Percentiles rank a stretch among this genome's conserved stretches.
These are phyloP conservation scores for Cucumis cinereus DNA, from an alignment of 306 rosid species.

Conservation along the genomic window DNA sequence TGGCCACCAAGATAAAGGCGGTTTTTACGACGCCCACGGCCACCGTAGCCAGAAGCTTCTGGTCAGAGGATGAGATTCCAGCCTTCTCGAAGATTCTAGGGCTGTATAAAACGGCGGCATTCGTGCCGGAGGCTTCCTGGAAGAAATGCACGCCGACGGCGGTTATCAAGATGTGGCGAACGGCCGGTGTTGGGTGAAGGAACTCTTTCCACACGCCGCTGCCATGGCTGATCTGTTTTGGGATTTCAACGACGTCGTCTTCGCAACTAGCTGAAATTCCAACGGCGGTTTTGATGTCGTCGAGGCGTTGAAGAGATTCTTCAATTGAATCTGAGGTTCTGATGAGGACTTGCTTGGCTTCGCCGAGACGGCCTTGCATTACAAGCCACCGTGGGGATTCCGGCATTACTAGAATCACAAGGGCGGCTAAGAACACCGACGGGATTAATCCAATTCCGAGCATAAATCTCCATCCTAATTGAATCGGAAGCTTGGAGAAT, in stretches of 20 bases:
- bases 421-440: conserved; percentile 23
- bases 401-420: conserved; percentile 52
- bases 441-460: conserved; percentile 35
- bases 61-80: conserved; percentile 20
- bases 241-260: conserved; percentile 42
- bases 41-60: conserved; percentile 40
- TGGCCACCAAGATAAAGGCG: conserved; percentile 41
- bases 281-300: conserved; percentile 55
- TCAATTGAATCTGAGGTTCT: conserved; percentile 51
- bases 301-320: conserved; percentile 38
- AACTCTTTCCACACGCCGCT: conserved; percentile 64
- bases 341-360: conserved; percentile 42
- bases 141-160: conserved; percentile 58
- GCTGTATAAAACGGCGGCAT: conserved; percentile 63
- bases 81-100: conserved; percentile 58
- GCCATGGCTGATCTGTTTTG: conserved; percentile 17
- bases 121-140: conserved; percentile 56
- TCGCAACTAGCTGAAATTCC: conserved; percentile 48
- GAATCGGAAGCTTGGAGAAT: background rate
- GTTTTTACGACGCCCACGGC: conserved; percentile 67
- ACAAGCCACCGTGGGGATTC: conserved; percentile 88
- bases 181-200: conserved; percentile 44
- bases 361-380: conserved; percentile 69
- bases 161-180: conserved; percentile 48
- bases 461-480: background rate